phyloP scores from a whole-genome alignment of 805 yeast species.

The Lipomyces yamanashiensis region DNA sequence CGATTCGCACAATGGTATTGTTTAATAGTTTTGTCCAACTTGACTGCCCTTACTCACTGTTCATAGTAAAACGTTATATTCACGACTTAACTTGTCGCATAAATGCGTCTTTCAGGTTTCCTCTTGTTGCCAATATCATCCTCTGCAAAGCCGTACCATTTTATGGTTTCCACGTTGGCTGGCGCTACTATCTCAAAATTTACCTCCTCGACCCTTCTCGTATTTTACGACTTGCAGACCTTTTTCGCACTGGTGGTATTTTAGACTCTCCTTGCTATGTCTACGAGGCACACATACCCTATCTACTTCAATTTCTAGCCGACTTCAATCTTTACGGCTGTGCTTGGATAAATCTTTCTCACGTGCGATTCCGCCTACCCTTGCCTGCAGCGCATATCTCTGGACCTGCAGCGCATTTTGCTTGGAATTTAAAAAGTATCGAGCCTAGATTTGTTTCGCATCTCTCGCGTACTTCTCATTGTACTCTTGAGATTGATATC shows the following conservation, averaged over 20 bases:
- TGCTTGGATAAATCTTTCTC: constrained; percentile 64
- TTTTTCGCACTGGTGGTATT: constrained; percentile 53
- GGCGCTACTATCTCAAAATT: constrained; percentile 68
- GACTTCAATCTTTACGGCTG: constrained; percentile 88
- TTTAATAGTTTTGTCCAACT: neutral
- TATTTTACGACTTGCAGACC: constrained; percentile 57
- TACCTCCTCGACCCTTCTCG: constrained; percentile 67
- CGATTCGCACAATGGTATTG: constrained; percentile 13
- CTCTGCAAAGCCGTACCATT: constrained; percentile 78
- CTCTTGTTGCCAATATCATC: constrained; percentile 43
- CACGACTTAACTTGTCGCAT: constrained; percentile 38
- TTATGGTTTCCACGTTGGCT: constrained; percentile 79
- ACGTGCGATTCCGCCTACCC: constrained; percentile 55
- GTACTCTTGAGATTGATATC: constrained; percentile 74
- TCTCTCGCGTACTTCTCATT: constrained; percentile 62
- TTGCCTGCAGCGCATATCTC: constrained; percentile 13
- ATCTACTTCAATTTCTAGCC: constrained; percentile 70
- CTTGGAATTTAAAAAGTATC: constrained; percentile 20
- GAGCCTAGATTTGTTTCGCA: constrained; percentile 9
- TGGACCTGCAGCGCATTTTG: constrained; percentile 8
- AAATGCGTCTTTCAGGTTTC: constrained; percentile 40
- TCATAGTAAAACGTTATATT: constrained; percentile 26
- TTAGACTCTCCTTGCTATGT: constrained; percentile 52
- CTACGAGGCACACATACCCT: constrained; percentile 83
- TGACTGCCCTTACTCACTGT: neutral